Percentiles rank a stretch among this genome's conserved stretches.
phyloP scores from a whole-genome alignment of 495 filamentous ascomycete species.

The Mytilinidion resinicola region DNA sequence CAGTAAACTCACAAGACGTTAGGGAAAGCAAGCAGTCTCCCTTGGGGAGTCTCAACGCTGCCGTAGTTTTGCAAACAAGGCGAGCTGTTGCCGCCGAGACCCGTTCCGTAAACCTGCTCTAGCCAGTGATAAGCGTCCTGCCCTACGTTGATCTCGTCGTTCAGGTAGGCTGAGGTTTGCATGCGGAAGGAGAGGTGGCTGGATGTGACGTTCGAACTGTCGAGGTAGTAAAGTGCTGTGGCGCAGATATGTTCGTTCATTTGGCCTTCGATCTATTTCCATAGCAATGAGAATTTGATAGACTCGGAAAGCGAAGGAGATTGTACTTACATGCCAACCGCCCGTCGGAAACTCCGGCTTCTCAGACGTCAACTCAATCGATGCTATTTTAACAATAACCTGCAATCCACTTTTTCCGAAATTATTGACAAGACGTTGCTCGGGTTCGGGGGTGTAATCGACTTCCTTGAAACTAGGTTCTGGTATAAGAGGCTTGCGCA shows the following conservation, averaged over 20 bases:
- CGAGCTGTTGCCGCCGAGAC: not conserved
- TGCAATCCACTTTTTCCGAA: constrained; percentile 41
- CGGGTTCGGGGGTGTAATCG: constrained; percentile 5
- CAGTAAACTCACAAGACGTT: constrained; percentile 15
- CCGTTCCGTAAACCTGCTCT: constrained; percentile 11
- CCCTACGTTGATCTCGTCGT: not conserved
- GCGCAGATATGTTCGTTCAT: constrained; percentile 36
- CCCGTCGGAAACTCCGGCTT: constrained; percentile 46
- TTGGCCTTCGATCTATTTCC: constrained; percentile 23
- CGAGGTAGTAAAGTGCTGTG: constrained; percentile 41
- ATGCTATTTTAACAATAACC: constrained; percentile 57
- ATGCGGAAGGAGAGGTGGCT: constrained; percentile 45
- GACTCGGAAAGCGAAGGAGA: not conserved
- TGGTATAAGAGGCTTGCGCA: constrained; percentile 13
- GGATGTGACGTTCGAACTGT: constrained; percentile 54
- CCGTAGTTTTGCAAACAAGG: constrained; percentile 15
- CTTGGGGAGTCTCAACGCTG: constrained; percentile 12
- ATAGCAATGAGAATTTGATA: not conserved
- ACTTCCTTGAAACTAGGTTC: constrained; percentile 11
- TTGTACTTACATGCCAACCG: constrained; percentile 34
- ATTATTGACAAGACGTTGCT: constrained; percentile 2
- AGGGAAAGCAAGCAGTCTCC: constrained; percentile 30
- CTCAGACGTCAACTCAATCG: constrained; percentile 55
- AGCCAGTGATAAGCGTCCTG: constrained; percentile 13
- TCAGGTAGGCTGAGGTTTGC: constrained; percentile 11